Percentiles rank a stretch among this genome's conserved stretches.
Conservation (phyloP, 2,329 filamentous ascomycete genomes). For the Thielaviopsis euricoi region DNA sequence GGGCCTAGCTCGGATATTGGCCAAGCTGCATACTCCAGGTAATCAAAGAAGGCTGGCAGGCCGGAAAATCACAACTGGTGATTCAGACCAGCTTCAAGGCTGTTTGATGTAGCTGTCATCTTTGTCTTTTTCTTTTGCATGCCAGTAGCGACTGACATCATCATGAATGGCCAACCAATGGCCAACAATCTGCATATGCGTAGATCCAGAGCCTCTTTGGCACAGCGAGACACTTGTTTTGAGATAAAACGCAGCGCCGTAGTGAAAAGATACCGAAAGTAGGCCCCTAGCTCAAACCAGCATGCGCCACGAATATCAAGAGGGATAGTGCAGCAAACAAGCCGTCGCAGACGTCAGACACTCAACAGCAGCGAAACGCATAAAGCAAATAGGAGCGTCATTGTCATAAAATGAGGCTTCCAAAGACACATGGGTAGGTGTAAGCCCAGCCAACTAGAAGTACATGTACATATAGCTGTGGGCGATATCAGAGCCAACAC, state of each 20-base stretch:
- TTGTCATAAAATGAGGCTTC: neutral
- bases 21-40: neutral
- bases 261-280: neutral
- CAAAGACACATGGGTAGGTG: neutral
- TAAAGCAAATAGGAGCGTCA: neutral
- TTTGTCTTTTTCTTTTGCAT: no score
- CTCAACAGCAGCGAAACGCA: neutral
- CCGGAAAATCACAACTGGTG: neutral
- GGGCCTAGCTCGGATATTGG: neutral
- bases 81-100: neutral
- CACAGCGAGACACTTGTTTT: neutral
- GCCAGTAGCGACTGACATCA: neutral
- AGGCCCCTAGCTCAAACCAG: neutral
- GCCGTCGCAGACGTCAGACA: neutral
- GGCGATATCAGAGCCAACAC: neutral
- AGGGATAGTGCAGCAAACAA: neutral
- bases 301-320: neutral
- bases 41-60: neutral
- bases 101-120: no score
- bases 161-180: neutral
- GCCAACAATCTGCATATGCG: no score
- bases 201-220: neutral
- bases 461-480: no score
- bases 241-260: neutral
- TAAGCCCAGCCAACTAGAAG: neutral